Percentiles rank a stretch among this genome's conserved stretches.
These are phyloP conservation scores for Termitomyces sp. DNA, from an alignment of 768 basidiomycete genomes.

Conservation along the genomic window DNA sequence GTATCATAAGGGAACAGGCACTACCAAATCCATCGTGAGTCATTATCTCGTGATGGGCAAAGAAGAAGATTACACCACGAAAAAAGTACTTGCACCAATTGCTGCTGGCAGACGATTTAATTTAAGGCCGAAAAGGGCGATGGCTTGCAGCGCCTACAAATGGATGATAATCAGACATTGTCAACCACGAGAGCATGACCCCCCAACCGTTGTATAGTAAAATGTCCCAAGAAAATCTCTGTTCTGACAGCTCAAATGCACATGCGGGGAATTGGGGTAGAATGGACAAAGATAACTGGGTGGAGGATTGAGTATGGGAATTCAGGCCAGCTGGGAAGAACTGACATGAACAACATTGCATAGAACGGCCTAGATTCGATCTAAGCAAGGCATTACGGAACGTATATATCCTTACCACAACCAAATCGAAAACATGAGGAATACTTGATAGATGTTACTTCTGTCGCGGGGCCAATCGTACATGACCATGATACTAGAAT, in stretches of 20 bases:
- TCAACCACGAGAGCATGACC: background rate
- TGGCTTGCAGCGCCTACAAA: conserved; percentile 49
- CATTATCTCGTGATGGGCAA: background rate
- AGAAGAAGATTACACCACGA: conserved; percentile 36
- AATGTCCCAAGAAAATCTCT: conserved; percentile 45
- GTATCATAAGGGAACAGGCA: conserved; percentile 34
- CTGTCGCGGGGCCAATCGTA: conserved; percentile 70
- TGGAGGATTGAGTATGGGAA: conserved; percentile 1
- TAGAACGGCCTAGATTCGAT: conserved; percentile 45
- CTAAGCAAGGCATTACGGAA: conserved; percentile 8
- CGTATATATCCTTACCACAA: conserved; percentile 40
- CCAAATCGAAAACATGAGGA: conserved; percentile 57
- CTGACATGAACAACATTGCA: conserved; percentile 50
- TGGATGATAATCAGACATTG: background rate
- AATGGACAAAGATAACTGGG: conserved; percentile 38
- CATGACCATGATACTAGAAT: conserved; percentile 48
- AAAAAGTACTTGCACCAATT: conserved; percentile 50
- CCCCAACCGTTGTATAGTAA: conserved; percentile 42
- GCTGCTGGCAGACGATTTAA: conserved; percentile 63
- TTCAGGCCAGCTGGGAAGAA: conserved; percentile 6
- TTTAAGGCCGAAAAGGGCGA: conserved; percentile 68
- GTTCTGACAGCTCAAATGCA: conserved; percentile 27
- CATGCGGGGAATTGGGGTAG: conserved; percentile 21
- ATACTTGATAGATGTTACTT: conserved; percentile 54
- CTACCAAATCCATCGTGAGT: conserved; percentile 15